Evolutionary conservation across 371 early-diverging fungal species (phyloP), one percentile per base, ranked within the genome.

Genomic region (Lichtheimia corymbifera): DNA sequence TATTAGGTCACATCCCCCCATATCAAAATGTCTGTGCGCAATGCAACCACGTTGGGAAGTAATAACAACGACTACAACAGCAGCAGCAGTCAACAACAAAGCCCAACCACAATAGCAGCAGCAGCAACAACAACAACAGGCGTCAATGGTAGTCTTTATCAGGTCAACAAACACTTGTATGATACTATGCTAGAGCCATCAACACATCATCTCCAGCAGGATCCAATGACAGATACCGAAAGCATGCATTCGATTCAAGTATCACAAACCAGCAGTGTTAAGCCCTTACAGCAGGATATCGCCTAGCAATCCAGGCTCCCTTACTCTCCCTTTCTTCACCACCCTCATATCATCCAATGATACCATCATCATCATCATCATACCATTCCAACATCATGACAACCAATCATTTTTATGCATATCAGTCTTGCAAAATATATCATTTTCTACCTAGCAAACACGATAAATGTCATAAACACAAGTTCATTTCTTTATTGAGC

Each of bases 191-290:
- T 35, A 9, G 35, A 35, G 11, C 11, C 35, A 35, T 35, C 35
- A 35, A 35, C 35, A 35, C 12, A 47, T 1, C 22, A 47, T 7
- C 12, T 2, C 14, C 47, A 47, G 9, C 47, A 47, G 9, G 47
- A 47, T 17, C 47, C 17, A 13, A 14, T 18, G 18, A 44, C 54
- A 4, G 63, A 63, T 18, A 49, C 24, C 14, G 30, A 51, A 5
- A 63, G 63, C 35, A 44, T 57, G 14, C 58, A 50, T 52, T 63
- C 63, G 11, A 55, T 58, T 43, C 58, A 57, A 40, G 63, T 63
- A 20, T 63, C 63, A 14, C 63, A 63, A 28, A 35, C 35, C 11
- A 63, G 52, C 15, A 63, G 63, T 40, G 58, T 50, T 18, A 57
- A 63, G 49, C 63, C 63, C 6, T 28, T 63, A 20, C 63, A 63